Base-by-base conservation (phyloP, 441 rosid genomes). In the Erysimum cheiri region DNA sequence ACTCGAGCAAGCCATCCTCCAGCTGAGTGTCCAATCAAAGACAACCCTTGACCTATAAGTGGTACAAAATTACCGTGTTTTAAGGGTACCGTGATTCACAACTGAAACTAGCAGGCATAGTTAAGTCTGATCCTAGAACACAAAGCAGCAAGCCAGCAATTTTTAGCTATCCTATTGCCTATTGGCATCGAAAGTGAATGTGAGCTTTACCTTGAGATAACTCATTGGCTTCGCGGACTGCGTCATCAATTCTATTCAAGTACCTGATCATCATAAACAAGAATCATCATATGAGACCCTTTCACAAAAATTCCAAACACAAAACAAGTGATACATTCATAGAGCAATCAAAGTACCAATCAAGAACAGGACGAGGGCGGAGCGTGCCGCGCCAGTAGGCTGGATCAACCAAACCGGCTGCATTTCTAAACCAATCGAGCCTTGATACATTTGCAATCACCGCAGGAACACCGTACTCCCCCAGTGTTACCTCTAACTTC, bases 1-100 rank as follows among this genome's bases (percentile, higher is more conserved):
- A 91, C 87, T 19, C 97, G 86, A 14, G 96, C 98, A 57, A 94
- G 96, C 98, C 98, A 91, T 70, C 98, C 97, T 75, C 97, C 97
- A 5, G 96, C 97, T 15, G 96, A 91, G 80, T 94, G 96, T 22
- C 98, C 97, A 57, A 94, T 88, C 83, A 91, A 69, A 53, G 96
- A 90, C 61, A 90, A 59, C 62, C 69, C 73, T 77, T 83, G 82
- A 49, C 92, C 98, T 89, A 64, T 19, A 57, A 61, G 39, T 75
- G 47, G 58, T 3, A 5, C 36, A 71, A 71, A 40, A 13, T 28
- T 32, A 40, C 9, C 1, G 14, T 60, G 60, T 66, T 43, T 52
- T 28, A 54, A 31, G 61, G 62, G 60, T 43, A 31, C 41, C 0
- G 62, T 31, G 32, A 47, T 37, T 28, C 35, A 61, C 55, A 71